Percentiles rank a stretch among this genome's conserved stretches.
Evolutionary conservation across 1,139 yeast genomes (phyloP).

Genomic region (Nakaseomyces uthaithaninus): DNA sequence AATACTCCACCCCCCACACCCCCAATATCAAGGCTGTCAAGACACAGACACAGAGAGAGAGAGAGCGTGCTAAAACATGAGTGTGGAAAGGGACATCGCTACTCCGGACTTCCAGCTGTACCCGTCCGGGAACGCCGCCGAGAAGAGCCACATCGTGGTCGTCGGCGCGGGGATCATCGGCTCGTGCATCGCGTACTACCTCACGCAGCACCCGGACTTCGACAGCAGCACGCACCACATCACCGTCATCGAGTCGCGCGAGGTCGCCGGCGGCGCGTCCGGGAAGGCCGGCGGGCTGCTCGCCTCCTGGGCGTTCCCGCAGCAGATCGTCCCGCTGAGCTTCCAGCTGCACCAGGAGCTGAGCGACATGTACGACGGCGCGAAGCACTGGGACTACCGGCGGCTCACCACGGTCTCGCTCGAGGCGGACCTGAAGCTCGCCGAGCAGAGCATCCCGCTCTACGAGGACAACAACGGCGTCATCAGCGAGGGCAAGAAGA

Average conservation of each 20-base stretch:
- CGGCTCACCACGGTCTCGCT: constrained; percentile 77
- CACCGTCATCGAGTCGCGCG: constrained; percentile 79
- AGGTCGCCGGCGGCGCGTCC: constrained; percentile 96
- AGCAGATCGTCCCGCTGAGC: constrained; percentile 83
- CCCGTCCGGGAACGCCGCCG: constrained; percentile 53
- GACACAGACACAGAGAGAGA: too few species aligned
- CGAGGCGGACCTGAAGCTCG: constrained; percentile 58
- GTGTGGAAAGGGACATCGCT: not conserved
- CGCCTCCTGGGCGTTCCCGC: constrained; percentile 96
- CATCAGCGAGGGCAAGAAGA: constrained; percentile 10
- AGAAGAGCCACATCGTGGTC: constrained; percentile 60
- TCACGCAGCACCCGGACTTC: constrained; percentile 75
- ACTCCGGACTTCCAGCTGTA: constrained; percentile 4
- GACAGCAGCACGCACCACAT: constrained; percentile 67
- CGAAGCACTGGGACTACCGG: constrained; percentile 85
- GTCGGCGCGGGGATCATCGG: constrained; percentile 97
- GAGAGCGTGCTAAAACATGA: not conserved
- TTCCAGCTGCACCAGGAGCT: constrained; percentile 80
- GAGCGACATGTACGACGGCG: constrained; percentile 72
- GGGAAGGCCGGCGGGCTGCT: constrained; percentile 96
- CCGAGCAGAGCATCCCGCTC: constrained; percentile 7
- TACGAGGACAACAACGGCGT: constrained; percentile 7
- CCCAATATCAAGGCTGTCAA: too few species aligned
- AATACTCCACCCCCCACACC: too few species aligned
- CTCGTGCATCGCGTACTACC: constrained; percentile 85